These are phyloP conservation scores for Nothomitra cinnamomea DNA, from an alignment of 2,329 filamentous ascomycete species.

Conservation along the genomic window DNA sequence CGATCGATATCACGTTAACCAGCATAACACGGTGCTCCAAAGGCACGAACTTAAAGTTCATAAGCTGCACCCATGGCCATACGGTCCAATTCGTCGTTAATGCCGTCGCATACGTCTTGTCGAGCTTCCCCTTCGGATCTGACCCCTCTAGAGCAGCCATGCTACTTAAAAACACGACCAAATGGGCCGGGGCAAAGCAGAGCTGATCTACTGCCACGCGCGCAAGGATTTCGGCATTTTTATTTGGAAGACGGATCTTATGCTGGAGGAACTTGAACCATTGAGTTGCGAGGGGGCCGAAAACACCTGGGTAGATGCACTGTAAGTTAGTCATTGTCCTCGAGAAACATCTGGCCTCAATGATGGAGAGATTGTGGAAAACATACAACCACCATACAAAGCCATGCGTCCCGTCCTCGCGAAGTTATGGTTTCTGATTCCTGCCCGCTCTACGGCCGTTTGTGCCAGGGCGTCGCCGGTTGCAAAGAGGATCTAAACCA, in stretches of 20 bases:
- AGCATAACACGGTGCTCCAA: constrained; percentile 69
- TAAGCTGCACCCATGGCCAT: constrained; percentile 70
- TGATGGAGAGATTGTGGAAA: constrained; percentile 11
- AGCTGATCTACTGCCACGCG: constrained; percentile 69
- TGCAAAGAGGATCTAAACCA: constrained; percentile 60
- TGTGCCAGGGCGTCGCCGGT: constrained; percentile 84
- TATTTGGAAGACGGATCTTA: constrained; percentile 45
- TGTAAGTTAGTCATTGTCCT: constrained; percentile 1
- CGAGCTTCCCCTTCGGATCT: constrained; percentile 49
- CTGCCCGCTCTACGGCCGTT: constrained; percentile 72
- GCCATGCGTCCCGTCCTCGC: constrained; percentile 62
- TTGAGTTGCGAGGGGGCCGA: constrained; percentile 71
- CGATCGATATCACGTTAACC: constrained; percentile 64
- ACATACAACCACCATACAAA: constrained; percentile 56
- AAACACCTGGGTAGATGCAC: constrained; percentile 40
- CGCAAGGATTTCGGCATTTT: constrained; percentile 53
- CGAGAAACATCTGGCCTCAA: not conserved
- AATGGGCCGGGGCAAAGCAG: constrained; percentile 69
- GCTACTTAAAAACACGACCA: constrained; percentile 62
- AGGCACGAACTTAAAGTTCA: constrained; percentile 79
- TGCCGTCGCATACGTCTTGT: constrained; percentile 51
- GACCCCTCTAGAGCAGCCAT: constrained; percentile 71
- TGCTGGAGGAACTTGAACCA: constrained; percentile 73
- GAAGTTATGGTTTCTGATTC: constrained; percentile 56
- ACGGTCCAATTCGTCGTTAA: constrained; percentile 73